Conservation (phyloP, 805 yeast species). For the Saturnispora sekii region DNA sequence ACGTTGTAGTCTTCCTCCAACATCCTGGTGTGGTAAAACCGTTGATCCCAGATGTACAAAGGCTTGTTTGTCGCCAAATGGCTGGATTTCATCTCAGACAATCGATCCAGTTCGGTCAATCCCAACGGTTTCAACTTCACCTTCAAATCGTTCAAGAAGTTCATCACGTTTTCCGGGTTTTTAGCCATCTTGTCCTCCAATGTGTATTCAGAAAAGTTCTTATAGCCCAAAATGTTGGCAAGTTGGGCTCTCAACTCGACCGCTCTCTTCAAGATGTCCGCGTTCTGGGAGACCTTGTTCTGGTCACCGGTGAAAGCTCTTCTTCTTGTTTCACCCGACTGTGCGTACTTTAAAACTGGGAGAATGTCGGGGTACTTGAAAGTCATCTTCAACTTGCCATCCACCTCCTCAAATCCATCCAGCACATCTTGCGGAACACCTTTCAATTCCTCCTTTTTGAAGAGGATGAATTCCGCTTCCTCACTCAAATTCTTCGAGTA, state of each 20-base stretch:
- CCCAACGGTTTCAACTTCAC: conserved; percentile 53
- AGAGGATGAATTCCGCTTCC: conserved; percentile 50
- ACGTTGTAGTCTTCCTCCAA: conserved; percentile 63
- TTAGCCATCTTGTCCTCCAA: conserved; percentile 80
- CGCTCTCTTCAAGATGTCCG: conserved; percentile 48
- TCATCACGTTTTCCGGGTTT: conserved; percentile 45
- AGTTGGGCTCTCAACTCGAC: conserved; percentile 51
- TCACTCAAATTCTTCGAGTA: conserved; percentile 63
- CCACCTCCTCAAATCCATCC: conserved; percentile 31
- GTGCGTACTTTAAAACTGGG: conserved; percentile 71
- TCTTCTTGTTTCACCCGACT: conserved; percentile 53
- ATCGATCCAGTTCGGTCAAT: conserved; percentile 36
- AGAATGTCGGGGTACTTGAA: conserved; percentile 73
- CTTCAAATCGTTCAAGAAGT: conserved; percentile 54
- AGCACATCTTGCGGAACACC: conserved; percentile 68
- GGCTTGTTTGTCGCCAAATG: conserved; percentile 29
- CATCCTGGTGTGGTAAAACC: conserved; percentile 54
- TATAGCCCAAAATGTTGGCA: conserved; percentile 57
- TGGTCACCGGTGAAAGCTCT: conserved; percentile 58
- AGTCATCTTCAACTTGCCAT: conserved; percentile 51
- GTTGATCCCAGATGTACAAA: conserved; percentile 65
- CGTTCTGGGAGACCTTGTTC: conserved; percentile 57
- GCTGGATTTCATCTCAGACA: conserved; percentile 41
- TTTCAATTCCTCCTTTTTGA: conserved; percentile 54
- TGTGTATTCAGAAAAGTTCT: conserved; percentile 57